Percentiles rank a stretch among this genome's conserved stretches.
phyloP scores from a whole-genome alignment of 2,329 filamentous ascomycete species.

The Didymella arachidicola region DNA sequence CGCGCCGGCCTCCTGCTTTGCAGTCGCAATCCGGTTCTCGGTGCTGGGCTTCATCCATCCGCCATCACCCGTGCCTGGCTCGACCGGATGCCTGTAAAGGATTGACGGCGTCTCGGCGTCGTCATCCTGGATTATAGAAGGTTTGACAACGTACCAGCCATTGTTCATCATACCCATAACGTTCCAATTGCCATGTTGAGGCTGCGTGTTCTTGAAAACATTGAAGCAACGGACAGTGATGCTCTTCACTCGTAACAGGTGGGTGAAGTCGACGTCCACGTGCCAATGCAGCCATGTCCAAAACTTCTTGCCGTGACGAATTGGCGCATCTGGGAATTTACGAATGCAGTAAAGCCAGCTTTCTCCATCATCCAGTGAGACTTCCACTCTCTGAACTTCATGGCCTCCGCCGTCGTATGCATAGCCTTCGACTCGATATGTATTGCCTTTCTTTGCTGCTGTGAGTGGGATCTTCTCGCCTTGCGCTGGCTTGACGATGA shows the following conservation, averaged over 20 bases:
- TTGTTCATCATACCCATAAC: conserved; percentile 66
- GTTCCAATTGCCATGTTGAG: conserved; percentile 57
- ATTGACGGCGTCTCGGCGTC: conserved; percentile 42
- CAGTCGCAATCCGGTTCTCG: conserved; percentile 55
- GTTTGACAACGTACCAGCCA: conserved; percentile 58
- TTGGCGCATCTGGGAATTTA: conserved; percentile 58
- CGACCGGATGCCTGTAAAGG: conserved; percentile 39
- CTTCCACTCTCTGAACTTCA: conserved; percentile 60
- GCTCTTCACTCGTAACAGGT: conserved; percentile 54
- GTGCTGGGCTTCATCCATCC: conserved; percentile 62
- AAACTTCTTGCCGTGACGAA: conserved; percentile 62
- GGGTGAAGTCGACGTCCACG: conserved; percentile 57
- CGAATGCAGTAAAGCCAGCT: conserved; percentile 62
- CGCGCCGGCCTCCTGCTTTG: conserved; percentile 55
- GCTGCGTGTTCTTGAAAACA: conserved; percentile 61
- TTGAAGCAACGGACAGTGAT: conserved; percentile 60
- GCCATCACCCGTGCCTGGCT: conserved; percentile 55
- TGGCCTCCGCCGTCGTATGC: conserved; percentile 60
- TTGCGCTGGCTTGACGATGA: conserved; percentile 57
- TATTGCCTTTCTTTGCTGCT: conserved; percentile 50
- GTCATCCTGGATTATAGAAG: conserved; percentile 48
- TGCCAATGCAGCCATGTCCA: conserved; percentile 65
- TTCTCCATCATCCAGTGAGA: conserved; percentile 58
- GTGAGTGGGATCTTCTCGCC: conserved; percentile 53
- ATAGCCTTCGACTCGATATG: conserved; percentile 60